These are phyloP conservation scores for Stachybotrys elegans DNA, from an alignment of 2,329 filamentous ascomycete species.

Conservation along the genomic window DNA sequence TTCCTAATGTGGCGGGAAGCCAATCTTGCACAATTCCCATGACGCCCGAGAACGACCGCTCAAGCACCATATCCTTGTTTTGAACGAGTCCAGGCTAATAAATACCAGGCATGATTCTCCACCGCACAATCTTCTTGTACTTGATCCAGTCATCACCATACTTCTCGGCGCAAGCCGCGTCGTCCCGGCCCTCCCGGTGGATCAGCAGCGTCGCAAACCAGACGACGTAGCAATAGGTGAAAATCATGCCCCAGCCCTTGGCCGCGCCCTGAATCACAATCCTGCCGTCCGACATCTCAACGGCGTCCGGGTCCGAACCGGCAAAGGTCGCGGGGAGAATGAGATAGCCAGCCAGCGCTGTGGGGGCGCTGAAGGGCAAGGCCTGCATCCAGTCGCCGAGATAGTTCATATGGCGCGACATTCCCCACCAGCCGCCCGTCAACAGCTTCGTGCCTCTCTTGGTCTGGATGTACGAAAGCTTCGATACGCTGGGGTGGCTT, in stretches of 20 bases:
- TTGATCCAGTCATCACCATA: conserved; percentile 86
- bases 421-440: conserved; percentile 82
- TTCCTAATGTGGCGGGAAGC: too few relatives aligned
- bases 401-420: conserved; percentile 85
- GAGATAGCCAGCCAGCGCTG: conserved; percentile 70
- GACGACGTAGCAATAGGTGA: conserved; percentile 85
- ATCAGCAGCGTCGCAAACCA: conserved; percentile 83
- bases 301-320: conserved; percentile 34
- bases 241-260: conserved; percentile 73
- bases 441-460: conserved; percentile 71
- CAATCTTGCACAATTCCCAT: too few relatives aligned
- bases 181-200: conserved; percentile 77
- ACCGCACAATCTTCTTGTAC: conserved; percentile 74
- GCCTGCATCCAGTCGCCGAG: conserved; percentile 85
- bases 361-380: conserved; percentile 79
- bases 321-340: conserved; percentile 45
- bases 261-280: conserved; percentile 63
- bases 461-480: conserved; percentile 78
- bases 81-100: too few relatives aligned
- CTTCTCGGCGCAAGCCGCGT: conserved; percentile 80
- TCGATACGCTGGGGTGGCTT: conserved; percentile 64
- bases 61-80: too few relatives aligned
- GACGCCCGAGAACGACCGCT: too few relatives aligned
- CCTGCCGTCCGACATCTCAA: conserved; percentile 49
- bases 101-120: conserved; percentile 73